Conservation (phyloP, 2,329 filamentous ascomycete species). For the Xylaria sp. region DNA sequence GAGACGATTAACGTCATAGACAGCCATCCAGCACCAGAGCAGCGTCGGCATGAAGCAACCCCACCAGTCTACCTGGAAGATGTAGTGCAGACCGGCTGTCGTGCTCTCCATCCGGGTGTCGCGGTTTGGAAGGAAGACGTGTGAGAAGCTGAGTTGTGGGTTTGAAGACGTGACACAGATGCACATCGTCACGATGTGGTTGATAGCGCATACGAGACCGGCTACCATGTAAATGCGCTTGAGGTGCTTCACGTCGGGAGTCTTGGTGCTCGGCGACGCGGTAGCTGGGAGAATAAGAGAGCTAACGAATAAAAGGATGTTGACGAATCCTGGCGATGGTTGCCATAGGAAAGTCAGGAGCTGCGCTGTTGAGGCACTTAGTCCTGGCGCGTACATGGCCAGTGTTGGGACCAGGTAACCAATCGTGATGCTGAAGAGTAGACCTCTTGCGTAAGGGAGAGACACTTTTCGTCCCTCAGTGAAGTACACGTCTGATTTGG, state of each 20-base stretch:
- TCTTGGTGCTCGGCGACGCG: not conserved
- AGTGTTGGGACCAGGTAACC: constrained; percentile 28
- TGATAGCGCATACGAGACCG: constrained; percentile 20
- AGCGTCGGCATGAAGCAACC: constrained; percentile 25
- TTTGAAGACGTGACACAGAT: constrained; percentile 21
- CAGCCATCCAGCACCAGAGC: constrained; percentile 26
- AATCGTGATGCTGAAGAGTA: constrained; percentile 23
- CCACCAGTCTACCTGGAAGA: constrained; percentile 30
- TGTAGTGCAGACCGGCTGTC: constrained; percentile 27
- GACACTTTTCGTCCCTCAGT: constrained; percentile 19
- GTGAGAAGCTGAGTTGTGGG: constrained; percentile 22
- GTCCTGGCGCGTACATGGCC: constrained; percentile 22
- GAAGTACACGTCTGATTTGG: constrained; percentile 21
- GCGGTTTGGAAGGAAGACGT: constrained; percentile 26
- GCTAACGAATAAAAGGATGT: constrained; percentile 21
- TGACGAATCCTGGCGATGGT: constrained; percentile 23
- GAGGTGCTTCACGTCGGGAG: constrained; percentile 26
- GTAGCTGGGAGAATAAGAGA: constrained; percentile 12
- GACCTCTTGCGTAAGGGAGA: constrained; percentile 19
- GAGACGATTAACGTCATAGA: constrained; percentile 25
- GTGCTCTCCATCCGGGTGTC: constrained; percentile 20
- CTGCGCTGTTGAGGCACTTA: constrained; percentile 19
- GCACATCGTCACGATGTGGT: constrained; percentile 24
- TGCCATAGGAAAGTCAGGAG: constrained; percentile 29
- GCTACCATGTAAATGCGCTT: constrained; percentile 25